Evolutionary conservation across 2,329 filamentous ascomycete genomes (phyloP).

Genomic region (Hypomyces perniciosus): DNA sequence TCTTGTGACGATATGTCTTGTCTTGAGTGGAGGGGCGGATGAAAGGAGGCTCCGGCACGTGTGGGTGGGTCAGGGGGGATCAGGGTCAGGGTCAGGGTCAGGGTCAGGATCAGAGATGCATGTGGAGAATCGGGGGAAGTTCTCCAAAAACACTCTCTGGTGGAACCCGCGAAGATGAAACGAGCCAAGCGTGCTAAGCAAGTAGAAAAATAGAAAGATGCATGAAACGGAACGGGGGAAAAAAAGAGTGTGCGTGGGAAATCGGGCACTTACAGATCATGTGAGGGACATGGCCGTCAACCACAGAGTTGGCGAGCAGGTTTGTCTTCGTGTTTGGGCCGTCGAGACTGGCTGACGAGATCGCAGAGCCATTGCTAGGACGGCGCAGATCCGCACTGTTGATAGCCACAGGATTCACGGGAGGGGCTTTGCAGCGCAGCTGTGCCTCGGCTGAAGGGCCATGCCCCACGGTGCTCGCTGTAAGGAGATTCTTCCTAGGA

Average conservation of each 20-base stretch:
- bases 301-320: constrained; percentile 21
- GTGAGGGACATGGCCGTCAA: constrained; percentile 42
- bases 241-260: background rate
- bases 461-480: constrained; percentile 32
- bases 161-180: no score
- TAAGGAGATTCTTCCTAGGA: constrained; percentile 39
- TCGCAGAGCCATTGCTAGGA: constrained; percentile 30
- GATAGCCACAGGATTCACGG: constrained; percentile 23
- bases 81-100: background rate
- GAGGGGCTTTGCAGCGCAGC: constrained; percentile 33
- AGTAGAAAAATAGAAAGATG: no score
- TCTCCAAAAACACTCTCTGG: constrained; percentile 15
- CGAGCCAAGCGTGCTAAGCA: no score
- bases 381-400: constrained; percentile 34
- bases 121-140: constrained; percentile 23
- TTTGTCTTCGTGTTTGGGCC: constrained; percentile 14
- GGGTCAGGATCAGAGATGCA: constrained; percentile 3
- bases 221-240: constrained; percentile 3
- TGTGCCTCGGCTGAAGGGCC: constrained; percentile 39
- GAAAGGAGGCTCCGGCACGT: background rate
- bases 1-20: constrained; percentile 3
- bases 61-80: constrained; percentile 6
- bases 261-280: constrained; percentile 40
- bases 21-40: background rate
- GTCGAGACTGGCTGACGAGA: constrained; percentile 27